phyloP scores from a whole-genome alignment of 257 asterid genomes.

The Oldenlandia corymbosa region DNA sequence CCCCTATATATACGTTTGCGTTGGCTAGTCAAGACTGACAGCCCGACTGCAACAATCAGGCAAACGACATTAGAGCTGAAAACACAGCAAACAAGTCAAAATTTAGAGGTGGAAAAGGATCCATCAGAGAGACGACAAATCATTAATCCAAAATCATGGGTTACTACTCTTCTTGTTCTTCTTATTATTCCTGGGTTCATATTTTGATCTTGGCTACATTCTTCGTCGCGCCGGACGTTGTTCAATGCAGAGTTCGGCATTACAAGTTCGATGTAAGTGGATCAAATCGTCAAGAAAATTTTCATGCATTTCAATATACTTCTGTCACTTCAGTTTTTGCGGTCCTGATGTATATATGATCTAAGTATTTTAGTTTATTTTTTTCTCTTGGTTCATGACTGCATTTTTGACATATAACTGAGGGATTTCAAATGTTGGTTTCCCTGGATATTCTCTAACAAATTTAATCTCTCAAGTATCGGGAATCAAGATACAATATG shows the following conservation, averaged over 20 bases:
- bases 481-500: no score
- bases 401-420: no score
- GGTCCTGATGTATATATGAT: no score
- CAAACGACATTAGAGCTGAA: conserved; percentile 25
- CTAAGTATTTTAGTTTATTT: no score
- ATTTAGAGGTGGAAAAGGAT: no score
- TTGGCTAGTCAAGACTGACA: conserved; percentile 35
- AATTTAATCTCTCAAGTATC: no score
- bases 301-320: background rate
- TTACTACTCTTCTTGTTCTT: background rate
- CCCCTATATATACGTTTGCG: conserved; percentile 45
- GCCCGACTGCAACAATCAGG: conserved; percentile 31
- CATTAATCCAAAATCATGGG: background rate
- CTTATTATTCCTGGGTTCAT: conserved; percentile 1
- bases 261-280: conserved; percentile 83
- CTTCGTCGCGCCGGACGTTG: conserved; percentile 31
- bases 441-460: no score
- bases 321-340: no score
- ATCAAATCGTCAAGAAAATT: no score
- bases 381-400: no score
- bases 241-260: conserved; percentile 56
- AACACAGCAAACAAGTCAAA: background rate
- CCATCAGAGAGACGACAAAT: no score
- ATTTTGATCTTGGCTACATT: conserved; percentile 36
- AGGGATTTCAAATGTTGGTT: no score